A percentile compares a stretch with the other conserved stretches of the same genome.
phyloP scores from a whole-genome alignment of 2,329 filamentous ascomycete species.

The Exophiala dermatitidis region DNA sequence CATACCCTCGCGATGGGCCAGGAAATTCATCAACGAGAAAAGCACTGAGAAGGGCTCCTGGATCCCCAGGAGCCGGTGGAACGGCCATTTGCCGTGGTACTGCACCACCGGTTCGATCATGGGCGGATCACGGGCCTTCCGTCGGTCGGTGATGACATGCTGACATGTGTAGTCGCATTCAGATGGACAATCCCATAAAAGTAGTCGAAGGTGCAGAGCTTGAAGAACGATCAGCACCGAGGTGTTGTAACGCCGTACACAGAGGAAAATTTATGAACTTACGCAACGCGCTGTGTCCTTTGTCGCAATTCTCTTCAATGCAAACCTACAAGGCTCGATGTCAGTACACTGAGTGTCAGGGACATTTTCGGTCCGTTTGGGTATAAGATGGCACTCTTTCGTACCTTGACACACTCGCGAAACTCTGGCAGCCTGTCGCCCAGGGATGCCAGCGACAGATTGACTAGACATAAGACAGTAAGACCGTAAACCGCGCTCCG shows the following conservation, averaged over 20 bases:
- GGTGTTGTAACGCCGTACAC: background rate
- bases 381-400: slow-evolving; percentile 15
- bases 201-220: slow-evolving; percentile 78
- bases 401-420: slow-evolving; percentile 73
- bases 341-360: no score
- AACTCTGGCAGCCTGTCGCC: slow-evolving; percentile 88
- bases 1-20: slow-evolving; percentile 75
- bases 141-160: slow-evolving; percentile 73
- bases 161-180: slow-evolving; percentile 99
- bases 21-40: slow-evolving; percentile 86
- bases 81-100: slow-evolving; percentile 99
- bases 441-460: slow-evolving; percentile 52
- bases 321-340: slow-evolving; percentile 56
- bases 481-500: background rate
- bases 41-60: slow-evolving; percentile 92
- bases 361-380: no score
- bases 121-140: slow-evolving; percentile 57
- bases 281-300: slow-evolving; percentile 63
- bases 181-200: slow-evolving; percentile 83
- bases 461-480: background rate
- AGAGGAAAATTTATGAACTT: slow-evolving; percentile 34
- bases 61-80: slow-evolving; percentile 79
- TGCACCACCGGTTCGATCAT: slow-evolving; percentile 67
- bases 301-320: slow-evolving; percentile 67
- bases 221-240: slow-evolving; percentile 15